phyloP scores from a whole-genome alignment of 75 land plant species.

The Selaginella moellendorffii region DNA sequence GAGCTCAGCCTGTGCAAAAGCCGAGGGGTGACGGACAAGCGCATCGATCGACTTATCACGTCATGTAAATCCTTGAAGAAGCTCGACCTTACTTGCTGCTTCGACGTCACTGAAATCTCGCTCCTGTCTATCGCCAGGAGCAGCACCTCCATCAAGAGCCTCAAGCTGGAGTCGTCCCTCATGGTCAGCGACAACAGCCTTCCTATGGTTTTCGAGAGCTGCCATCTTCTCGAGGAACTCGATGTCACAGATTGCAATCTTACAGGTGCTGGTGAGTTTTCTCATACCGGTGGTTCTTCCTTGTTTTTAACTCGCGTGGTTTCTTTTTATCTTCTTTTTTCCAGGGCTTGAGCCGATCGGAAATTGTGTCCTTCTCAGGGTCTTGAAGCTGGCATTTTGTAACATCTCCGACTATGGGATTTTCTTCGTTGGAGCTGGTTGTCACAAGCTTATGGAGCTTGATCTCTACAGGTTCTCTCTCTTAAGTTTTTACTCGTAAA shows the following conservation, averaged over 20 bases:
- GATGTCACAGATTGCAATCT: constrained; percentile 75
- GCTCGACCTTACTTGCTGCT: constrained; percentile 82
- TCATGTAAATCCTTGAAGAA: constrained; percentile 48
- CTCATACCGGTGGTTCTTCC: no score
- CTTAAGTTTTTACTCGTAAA: background rate
- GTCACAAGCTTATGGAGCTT: constrained; percentile 51
- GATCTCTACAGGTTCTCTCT: constrained; percentile 99
- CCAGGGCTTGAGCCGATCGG: no score
- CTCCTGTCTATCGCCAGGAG: constrained; percentile 41
- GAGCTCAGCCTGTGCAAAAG: constrained; percentile 86
- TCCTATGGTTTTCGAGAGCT: constrained; percentile 35
- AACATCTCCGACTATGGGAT: constrained; percentile 56
- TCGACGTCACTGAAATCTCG: constrained; percentile 47
- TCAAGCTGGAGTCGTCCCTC: constrained; percentile 78
- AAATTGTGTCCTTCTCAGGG: constrained; percentile 23
- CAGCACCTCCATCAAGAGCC: constrained; percentile 44
- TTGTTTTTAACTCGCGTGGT: no score
- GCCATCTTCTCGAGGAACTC: constrained; percentile 59
- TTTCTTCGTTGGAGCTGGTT: constrained; percentile 31
- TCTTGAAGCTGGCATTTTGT: constrained; percentile 66
- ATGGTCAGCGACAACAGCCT: constrained; percentile 46
- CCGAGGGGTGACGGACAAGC: constrained; percentile 70
- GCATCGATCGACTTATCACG: constrained; percentile 37
- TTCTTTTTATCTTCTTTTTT: no score
- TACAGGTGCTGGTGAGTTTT: constrained; percentile 56